Base-by-base conservation (phyloP, 2,329 filamentous ascomycete genomes). In the Acrodontium crateriforme region DNA sequence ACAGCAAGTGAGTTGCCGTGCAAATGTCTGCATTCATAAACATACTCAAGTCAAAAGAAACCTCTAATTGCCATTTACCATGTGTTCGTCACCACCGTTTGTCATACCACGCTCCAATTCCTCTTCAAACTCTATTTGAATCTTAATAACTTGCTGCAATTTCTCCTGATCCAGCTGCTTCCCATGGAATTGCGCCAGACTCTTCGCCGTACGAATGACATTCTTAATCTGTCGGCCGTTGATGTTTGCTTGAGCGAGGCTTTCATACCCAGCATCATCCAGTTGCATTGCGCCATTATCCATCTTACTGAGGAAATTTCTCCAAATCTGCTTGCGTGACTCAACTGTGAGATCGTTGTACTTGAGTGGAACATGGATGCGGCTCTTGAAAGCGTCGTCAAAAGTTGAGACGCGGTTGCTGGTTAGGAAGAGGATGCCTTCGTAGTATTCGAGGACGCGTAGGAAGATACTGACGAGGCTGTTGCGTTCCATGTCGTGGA, bases 401-500 rank as follows among this genome's bases (percentile, higher is more conserved):
- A 56, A 50, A 1, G 44, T 45, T 14, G 32, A 34, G 16, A 53
- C 37, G 2, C 53, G 45, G 27, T 54, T 57, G 24, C 46, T 54
- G 3, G 53, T 56, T 1, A 58, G 43, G 24, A 58, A 45, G 14
- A 57, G 40, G 13, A 54, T 45, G 11, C 54, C 54, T 24, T 50
- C 31, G 36, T 50, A 56, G 35, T 56, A 56, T 36, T 58, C 51
- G 7, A 58, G 41, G 2, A 46, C 41, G 5, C 54, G 46, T 8
- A 58, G 41, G 38, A 57, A 55, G 20, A 56, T 60, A 51, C 74
- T 79, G 29, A 92, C 83, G 2, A 87, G 69, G 0, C 76, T 74
- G 45, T 92, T 92, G 32, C 82, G 75, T 47, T 84, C 74, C 33
- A 89, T 75, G 43, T 91, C 80, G 39, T 81, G 74, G 45, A 83